Evolutionary conservation across 2,329 filamentous ascomycete genomes (phyloP).

Genomic region (Aspergillus sp.): DNA sequence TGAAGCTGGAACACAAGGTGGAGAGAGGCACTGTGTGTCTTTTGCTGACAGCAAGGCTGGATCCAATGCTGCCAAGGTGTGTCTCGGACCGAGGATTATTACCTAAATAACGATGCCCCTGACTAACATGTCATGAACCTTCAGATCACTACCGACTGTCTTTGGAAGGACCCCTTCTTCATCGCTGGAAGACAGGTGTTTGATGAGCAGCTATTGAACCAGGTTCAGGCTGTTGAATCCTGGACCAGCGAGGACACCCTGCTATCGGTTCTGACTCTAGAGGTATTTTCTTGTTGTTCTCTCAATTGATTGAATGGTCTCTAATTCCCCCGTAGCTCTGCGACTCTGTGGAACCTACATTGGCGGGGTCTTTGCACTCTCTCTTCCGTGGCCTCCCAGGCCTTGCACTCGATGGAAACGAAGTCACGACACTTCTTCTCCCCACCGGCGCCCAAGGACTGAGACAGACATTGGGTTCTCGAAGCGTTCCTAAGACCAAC

Average conservation of each 20-base stretch:
- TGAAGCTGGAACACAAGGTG: background rate
- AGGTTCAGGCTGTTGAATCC: slow-evolving; percentile 36
- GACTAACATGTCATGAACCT: background rate
- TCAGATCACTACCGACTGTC: slow-evolving; percentile 21
- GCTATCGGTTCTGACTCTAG: slow-evolving; percentile 27
- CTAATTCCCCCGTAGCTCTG: background rate
- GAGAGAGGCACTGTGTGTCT: slow-evolving; percentile 10
- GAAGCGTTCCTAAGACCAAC: slow-evolving; percentile 2
- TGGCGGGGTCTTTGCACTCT: slow-evolving; percentile 31
- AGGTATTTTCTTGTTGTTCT: slow-evolving; percentile 25
- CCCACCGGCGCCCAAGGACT: slow-evolving; percentile 26
- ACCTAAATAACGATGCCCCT: background rate
- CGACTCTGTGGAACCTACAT: too few species aligned
- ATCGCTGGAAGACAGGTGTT: slow-evolving; percentile 8
- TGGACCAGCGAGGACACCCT: slow-evolving; percentile 25
- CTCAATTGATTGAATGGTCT: slow-evolving; percentile 10
- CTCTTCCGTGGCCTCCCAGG: slow-evolving; percentile 47
- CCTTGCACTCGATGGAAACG: slow-evolving; percentile 51
- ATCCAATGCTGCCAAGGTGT: slow-evolving; percentile 3
- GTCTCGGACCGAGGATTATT: background rate
- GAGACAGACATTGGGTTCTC: background rate
- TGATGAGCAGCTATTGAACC: slow-evolving; percentile 23
- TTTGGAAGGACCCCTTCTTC: slow-evolving; percentile 19
- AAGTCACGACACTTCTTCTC: slow-evolving; percentile 57
- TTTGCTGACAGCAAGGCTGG: background rate